Evolutionary conservation across 73 alveolate species (phyloP).

Genomic region (Symbiodinium natans): DNA sequence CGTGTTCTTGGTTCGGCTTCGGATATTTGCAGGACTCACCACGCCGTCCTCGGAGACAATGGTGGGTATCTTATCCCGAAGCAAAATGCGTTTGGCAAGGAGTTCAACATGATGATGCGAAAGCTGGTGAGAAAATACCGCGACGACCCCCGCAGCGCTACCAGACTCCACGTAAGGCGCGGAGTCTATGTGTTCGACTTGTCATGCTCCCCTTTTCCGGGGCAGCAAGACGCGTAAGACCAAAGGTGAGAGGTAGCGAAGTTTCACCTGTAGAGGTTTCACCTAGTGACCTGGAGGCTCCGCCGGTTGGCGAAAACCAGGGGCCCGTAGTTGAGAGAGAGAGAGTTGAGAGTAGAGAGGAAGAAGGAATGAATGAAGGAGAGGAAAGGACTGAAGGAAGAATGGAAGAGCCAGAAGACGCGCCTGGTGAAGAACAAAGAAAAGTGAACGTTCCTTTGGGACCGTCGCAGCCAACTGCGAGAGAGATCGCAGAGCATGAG

Average conservation of each 20-base stretch:
- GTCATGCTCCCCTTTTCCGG: not conserved
- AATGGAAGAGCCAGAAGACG: no score
- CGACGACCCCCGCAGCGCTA: not conserved
- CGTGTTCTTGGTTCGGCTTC: no score
- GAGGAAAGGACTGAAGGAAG: not conserved
- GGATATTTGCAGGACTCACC: no score
- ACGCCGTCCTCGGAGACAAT: no score
- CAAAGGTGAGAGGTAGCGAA: not conserved
- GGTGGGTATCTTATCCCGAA: no score
- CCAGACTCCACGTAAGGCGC: not conserved
- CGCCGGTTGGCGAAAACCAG: no score
- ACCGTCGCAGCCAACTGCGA: conserved; percentile 1
- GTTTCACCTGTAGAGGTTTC: not conserved
- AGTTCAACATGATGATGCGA: no score
- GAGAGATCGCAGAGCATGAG: not conserved
- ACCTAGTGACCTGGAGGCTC: not conserved
- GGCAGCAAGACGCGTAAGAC: not conserved
- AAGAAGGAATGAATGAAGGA: not conserved
- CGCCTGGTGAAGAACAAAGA: no score
- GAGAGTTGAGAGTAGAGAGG: no score
- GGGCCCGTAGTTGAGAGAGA: no score
- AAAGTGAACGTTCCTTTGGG: not conserved
- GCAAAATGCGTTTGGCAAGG: no score
- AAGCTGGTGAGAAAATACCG: no score
- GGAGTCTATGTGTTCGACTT: conserved; percentile 17